A percentile compares a stretch with the other conserved stretches of the same genome.
Conservation (phyloP, 148 eudicot genomes). For the Euryodendron excelsum region DNA sequence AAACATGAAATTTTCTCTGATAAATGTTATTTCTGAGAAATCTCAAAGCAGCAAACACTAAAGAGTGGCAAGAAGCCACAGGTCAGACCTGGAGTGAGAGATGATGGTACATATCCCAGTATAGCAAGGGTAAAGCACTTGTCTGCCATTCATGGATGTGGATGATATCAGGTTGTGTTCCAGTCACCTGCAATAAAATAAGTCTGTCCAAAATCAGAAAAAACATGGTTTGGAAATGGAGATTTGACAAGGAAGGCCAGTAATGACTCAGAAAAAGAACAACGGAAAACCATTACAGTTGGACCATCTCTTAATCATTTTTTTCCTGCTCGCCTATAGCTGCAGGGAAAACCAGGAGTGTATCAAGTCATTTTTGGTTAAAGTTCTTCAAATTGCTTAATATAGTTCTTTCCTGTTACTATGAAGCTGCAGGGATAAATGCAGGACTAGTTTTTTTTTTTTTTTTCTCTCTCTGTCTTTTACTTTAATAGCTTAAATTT, state of each 20-base stretch:
- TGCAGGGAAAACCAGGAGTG: background rate
- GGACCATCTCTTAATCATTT: background rate
- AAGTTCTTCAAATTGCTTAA: background rate
- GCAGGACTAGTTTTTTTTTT: background rate
- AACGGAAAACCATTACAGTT: background rate
- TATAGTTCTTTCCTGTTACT: background rate
- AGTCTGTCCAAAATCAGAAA: background rate
- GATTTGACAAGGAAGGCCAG: background rate
- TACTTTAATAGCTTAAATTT: background rate
- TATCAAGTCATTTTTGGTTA: background rate
- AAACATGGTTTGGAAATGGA: background rate
- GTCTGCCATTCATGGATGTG: conserved; percentile 96
- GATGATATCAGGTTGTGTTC: conserved; percentile 76
- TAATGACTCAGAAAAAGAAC: background rate
- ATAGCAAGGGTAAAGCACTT: conserved; percentile 67
- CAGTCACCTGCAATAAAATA: conserved; percentile 52
- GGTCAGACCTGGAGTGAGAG: conserved; percentile 71
- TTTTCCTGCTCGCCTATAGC: background rate
- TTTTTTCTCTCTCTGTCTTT: too few relatives aligned
- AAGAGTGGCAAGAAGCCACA: background rate
- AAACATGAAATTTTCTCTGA: background rate
- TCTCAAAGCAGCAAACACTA: background rate
- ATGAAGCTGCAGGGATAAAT: background rate
- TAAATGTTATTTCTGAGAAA: conserved; percentile 1
- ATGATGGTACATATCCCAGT: conserved; percentile 82